Evolutionary conservation across 2,329 filamentous ascomycete genomes (phyloP).

Genomic region (Fusarium coicis): DNA sequence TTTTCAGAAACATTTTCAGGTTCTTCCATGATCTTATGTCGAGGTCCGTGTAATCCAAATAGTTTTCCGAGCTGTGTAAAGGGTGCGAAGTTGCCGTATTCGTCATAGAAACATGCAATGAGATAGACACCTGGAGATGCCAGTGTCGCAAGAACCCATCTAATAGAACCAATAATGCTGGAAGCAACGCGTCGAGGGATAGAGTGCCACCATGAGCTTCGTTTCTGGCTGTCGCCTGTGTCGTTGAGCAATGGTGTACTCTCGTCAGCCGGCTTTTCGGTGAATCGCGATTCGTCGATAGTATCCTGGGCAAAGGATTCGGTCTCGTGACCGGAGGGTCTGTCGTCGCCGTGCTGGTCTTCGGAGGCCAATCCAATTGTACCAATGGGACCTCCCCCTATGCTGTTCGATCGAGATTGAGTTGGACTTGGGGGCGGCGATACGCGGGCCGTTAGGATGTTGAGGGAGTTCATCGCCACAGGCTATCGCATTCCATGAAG

Average conservation of each 20-base stretch:
- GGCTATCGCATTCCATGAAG: slow-evolving; percentile 65
- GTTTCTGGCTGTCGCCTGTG: slow-evolving; percentile 49
- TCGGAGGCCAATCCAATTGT: slow-evolving; percentile 56
- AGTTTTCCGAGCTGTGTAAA: slow-evolving; percentile 77
- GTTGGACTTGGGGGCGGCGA: slow-evolving; percentile 67
- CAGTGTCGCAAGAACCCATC: slow-evolving; percentile 81
- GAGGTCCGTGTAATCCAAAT: slow-evolving; percentile 58
- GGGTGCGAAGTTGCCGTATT: slow-evolving; percentile 82
- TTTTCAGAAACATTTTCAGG: slow-evolving; percentile 42
- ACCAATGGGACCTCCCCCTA: slow-evolving; percentile 63
- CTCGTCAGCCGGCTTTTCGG: slow-evolving; percentile 62
- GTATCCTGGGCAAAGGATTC: slow-evolving; percentile 52
- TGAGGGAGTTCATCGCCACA: slow-evolving; percentile 93
- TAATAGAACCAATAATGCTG: slow-evolving; percentile 78
- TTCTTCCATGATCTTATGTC: slow-evolving; percentile 56
- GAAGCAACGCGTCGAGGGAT: slow-evolving; percentile 77
- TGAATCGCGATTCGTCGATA: slow-evolving; percentile 50
- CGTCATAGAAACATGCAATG: slow-evolving; percentile 84
- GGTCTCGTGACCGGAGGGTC: slow-evolving; percentile 50
- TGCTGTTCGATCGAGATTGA: slow-evolving; percentile 70
- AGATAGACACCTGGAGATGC: slow-evolving; percentile 84
- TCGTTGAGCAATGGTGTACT: slow-evolving; percentile 69
- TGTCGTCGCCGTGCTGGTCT: slow-evolving; percentile 42
- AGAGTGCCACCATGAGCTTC: slow-evolving; percentile 62
- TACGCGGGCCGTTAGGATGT: slow-evolving; percentile 89